Base-by-base conservation (phyloP, 768 basidiomycete species). In the Boletus subparvulus region DNA sequence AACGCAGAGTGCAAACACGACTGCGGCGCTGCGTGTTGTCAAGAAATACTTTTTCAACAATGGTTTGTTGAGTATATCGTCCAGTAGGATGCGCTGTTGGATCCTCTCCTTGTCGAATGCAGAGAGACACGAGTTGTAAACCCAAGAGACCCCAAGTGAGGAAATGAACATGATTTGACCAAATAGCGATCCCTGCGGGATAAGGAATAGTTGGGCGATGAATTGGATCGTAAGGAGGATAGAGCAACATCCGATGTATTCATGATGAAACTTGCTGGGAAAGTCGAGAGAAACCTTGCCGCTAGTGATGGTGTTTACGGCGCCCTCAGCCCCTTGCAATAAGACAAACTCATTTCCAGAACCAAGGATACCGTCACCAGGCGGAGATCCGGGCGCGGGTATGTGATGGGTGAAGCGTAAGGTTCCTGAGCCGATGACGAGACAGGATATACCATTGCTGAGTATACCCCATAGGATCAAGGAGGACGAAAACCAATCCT, bases 381-480 rank as follows among this genome's bases (percentile, higher is more conserved):
- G 52, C 12, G 68, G 69, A 5, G 52, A 54, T 17, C 57, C 52
- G 3, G 11, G 26, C 0, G 67, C 60, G 14, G 68, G 67, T 3
- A 40, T 47, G 28, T 60, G 59, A 36, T 57, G 62, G 28, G 19
- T 51, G 24, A 69, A 59, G 14, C 33, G 36, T 24, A 69, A 35
- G n/a, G 36, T 46, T 19, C 59, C 70, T 2, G 54, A 63, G 35
- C 65, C 68, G 13, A 70, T 58, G 26, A 62, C 50, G 14, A 56
- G 52, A 52, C 68, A 68, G 11, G 71, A 57, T 33, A 69, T 6
- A 11, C 71, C 71, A 35, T 61, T 72, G 53, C 63, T 56, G 17
- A 72, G 5, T 13, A 72, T 67, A 4, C 71, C 71, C 17, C 65
- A 59, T 0, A 72, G 54, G n/a, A 72, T 67, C 59, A 72, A 57